Percentiles rank a stretch among this genome's conserved stretches.
Conservation (phyloP, 768 basidiomycete genomes). For the Lactarius sanguifluus region DNA sequence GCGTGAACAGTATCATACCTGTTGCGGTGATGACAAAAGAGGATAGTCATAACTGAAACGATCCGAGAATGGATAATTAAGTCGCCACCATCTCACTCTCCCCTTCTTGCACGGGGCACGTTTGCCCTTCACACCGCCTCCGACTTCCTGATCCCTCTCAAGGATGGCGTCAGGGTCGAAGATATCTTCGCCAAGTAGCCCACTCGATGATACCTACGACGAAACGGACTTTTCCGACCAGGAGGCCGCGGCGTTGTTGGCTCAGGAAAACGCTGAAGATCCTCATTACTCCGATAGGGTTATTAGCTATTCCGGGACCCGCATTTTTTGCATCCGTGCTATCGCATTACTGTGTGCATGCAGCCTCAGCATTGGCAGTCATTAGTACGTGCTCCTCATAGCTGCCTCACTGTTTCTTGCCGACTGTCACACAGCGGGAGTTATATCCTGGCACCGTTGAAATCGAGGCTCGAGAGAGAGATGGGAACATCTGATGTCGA, state of each 20-base stretch:
- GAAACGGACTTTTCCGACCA: constrained; percentile 2
- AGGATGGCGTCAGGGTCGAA: neutral
- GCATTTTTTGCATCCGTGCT: constrained; percentile 50
- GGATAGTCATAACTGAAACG: neutral
- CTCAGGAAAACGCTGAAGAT: neutral
- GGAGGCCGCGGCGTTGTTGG: constrained; percentile 5
- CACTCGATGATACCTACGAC: neutral
- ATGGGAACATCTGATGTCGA: constrained; percentile 75
- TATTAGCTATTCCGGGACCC: neutral
- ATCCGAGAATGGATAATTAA: neutral
- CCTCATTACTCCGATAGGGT: neutral
- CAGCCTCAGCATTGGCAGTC: constrained; percentile 71
- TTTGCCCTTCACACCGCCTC: neutral
- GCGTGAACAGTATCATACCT: neutral
- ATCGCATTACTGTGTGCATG: constrained; percentile 71
- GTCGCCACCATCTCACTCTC: neutral
- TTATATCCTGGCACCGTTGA: constrained; percentile 77
- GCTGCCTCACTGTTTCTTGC: constrained; percentile 11
- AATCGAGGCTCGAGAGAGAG: constrained; percentile 65
- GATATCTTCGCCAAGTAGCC: neutral
- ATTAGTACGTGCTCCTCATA: constrained; percentile 52
- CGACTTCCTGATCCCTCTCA: neutral
- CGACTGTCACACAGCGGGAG: constrained; percentile 48
- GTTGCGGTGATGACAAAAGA: neutral
- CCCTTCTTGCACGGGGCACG: neutral